These are phyloP conservation scores for Thalassiosira hispida DNA, from an alignment of 352 stramenopile species.

Conservation along the genomic window DNA sequence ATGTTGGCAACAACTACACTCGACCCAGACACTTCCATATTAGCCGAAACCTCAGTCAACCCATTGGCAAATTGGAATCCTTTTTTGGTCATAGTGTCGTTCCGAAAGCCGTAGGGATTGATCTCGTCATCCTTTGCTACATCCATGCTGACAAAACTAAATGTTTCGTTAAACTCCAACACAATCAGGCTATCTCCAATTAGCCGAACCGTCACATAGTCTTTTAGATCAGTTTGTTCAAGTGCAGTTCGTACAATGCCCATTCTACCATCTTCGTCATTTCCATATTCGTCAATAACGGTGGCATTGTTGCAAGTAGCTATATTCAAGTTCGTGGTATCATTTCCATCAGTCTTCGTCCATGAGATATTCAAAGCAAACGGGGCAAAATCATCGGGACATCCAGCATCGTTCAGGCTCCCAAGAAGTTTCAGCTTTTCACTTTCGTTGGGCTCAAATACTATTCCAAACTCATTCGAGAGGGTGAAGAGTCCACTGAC, in stretches of 20 bases:
- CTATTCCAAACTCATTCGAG: slow-evolving; percentile 33
- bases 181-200: too few species aligned
- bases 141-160: too few species aligned
- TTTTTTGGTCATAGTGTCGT: slow-evolving; percentile 12
- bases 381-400: neutral
- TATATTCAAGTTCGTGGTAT: neutral
- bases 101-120: slow-evolving; percentile 4
- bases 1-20: slow-evolving; percentile 18
- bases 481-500: slow-evolving; percentile 22
- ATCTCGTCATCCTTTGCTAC: neutral
- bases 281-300: too few species aligned
- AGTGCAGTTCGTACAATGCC: neutral
- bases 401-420: neutral
- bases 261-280: too few species aligned
- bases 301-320: neutral
- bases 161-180: too few species aligned
- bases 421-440: slow-evolving; percentile 11
- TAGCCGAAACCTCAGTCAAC: neutral
- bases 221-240: neutral
- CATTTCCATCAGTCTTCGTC: neutral
- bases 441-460: slow-evolving; percentile 13
- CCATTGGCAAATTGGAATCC: slow-evolving; percentile 27
- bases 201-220: too few species aligned
- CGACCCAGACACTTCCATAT: slow-evolving; percentile 7
- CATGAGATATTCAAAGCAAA: slow-evolving; percentile 9